Conservation (phyloP, 192 early-diverging fungal genomes). For the Ambispora gerdemannii region DNA sequence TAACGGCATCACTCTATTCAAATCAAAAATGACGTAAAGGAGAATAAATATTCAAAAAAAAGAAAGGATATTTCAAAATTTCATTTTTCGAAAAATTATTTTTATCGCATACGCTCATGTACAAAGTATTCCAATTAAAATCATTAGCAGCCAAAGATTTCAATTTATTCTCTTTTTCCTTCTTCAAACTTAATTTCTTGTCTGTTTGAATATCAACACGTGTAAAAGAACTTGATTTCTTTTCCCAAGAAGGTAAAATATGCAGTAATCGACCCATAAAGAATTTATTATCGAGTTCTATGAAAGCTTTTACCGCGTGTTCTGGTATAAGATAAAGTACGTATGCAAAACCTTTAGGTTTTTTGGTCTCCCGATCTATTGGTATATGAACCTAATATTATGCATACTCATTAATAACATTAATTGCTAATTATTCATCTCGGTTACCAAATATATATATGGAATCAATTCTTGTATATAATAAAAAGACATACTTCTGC, state of each 20-base stretch:
- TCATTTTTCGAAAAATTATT: neutral
- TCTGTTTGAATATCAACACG: slow-evolving; percentile 60
- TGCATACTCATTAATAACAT: neutral
- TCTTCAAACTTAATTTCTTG: slow-evolving; percentile 66
- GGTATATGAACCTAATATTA: slow-evolving; percentile 78
- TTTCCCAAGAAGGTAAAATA: slow-evolving; percentile 86
- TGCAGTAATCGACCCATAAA: slow-evolving; percentile 93
- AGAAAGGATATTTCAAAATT: neutral
- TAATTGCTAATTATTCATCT: too few relatives aligned
- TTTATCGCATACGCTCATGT: slow-evolving; percentile 92
- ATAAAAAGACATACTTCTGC: slow-evolving; percentile 61
- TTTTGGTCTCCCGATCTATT: slow-evolving; percentile 86
- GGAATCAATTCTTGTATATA: neutral
- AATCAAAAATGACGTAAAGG: slow-evolving; percentile 8
- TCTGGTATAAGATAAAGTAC: slow-evolving; percentile 86
- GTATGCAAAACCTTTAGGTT: slow-evolving; percentile 92
- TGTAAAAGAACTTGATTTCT: too few relatives aligned
- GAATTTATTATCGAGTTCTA: slow-evolving; percentile 73
- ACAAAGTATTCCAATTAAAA: slow-evolving; percentile 96
- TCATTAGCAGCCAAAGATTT: slow-evolving; percentile 76
- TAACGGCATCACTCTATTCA: slow-evolving; percentile 80
- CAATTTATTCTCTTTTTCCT: slow-evolving; percentile 75
- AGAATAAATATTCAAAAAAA: neutral
- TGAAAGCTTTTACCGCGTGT: slow-evolving; percentile 88
- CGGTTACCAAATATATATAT: too few relatives aligned